phyloP scores from a whole-genome alignment of 306 rosid species.

The Malus sieversii region DNA sequence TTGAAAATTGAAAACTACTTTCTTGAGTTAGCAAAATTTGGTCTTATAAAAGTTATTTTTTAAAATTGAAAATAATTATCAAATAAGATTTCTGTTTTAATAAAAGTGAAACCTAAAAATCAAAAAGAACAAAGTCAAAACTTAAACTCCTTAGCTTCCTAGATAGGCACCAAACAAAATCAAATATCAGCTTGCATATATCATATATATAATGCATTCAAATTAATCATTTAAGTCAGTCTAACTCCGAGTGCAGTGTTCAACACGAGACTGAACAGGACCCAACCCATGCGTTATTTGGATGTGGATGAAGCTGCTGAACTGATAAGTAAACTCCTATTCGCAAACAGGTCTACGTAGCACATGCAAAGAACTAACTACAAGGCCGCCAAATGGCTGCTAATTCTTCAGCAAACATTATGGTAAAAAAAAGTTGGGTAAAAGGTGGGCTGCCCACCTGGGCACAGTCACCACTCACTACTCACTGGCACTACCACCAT shows the following conservation, averaged over 20 bases:
- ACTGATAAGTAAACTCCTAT: neutral
- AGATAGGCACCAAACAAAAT: neutral
- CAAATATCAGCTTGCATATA: neutral
- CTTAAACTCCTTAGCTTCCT: neutral
- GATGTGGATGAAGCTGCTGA: neutral
- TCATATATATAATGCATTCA: neutral
- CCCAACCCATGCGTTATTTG: neutral
- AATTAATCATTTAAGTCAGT: neutral
- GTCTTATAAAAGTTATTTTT: too few species aligned
- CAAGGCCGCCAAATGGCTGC: neutral
- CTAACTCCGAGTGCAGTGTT: neutral
- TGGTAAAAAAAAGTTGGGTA: slow-evolving; percentile 1
- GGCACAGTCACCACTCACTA: slow-evolving; percentile 24
- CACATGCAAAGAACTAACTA: neutral
- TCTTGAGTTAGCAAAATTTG: too few species aligned
- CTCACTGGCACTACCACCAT: neutral
- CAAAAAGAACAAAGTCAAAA: too few species aligned
- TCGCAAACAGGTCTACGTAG: neutral
- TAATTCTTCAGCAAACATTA: neutral
- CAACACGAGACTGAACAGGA: neutral
- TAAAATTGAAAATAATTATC: too few species aligned
- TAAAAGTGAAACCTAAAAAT: too few species aligned
- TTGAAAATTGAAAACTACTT: too few species aligned
- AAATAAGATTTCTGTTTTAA: too few species aligned
- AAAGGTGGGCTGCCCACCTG: slow-evolving; percentile 1